A percentile compares a stretch with the other conserved stretches of the same genome.
Evolutionary conservation across 371 early-diverging fungal genomes (phyloP).

Genomic region (Mucor lusitanicus): DNA sequence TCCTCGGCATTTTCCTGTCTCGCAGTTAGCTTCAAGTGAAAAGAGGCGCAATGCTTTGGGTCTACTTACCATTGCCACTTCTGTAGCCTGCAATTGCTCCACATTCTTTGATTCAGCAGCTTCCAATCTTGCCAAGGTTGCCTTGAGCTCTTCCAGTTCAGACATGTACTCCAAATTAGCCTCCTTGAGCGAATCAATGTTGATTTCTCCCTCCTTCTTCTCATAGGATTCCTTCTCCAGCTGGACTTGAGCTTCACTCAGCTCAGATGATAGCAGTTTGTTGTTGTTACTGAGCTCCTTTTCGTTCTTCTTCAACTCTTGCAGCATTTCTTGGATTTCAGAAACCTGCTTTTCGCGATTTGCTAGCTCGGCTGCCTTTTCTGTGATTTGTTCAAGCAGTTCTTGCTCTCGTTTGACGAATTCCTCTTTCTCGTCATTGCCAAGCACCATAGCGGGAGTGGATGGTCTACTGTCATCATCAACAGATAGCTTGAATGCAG

Average conservation of each 20-base stretch:
- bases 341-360: conserved; percentile 55
- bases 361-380: conserved; percentile 74
- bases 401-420: conserved; percentile 94
- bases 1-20: conserved; percentile 58
- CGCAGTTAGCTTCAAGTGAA: not conserved
- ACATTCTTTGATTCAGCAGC: conserved; percentile 32
- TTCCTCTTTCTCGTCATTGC: conserved; percentile 91
- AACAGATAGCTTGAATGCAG: conserved; percentile 44
- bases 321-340: conserved; percentile 65
- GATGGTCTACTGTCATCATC: conserved; percentile 65
- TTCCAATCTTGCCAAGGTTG: conserved; percentile 44
- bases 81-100: conserved; percentile 1
- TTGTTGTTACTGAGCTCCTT: conserved; percentile 58
- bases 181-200: conserved; percentile 83
- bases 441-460: conserved; percentile 77
- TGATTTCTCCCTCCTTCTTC: conserved; percentile 82
- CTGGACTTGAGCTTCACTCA: conserved; percentile 75
- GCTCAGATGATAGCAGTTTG: conserved; percentile 62
- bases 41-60: not conserved
- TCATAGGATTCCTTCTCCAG: conserved; percentile 86
- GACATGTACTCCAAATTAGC: conserved; percentile 71
- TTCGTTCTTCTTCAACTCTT: conserved; percentile 59
- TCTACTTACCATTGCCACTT: conserved; percentile 7
- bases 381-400: conserved; percentile 84
- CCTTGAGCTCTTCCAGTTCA: conserved; percentile 75